These are phyloP conservation scores for Endothia cerciana DNA, from an alignment of 2,329 filamentous ascomycete genomes.

Conservation along the genomic window DNA sequence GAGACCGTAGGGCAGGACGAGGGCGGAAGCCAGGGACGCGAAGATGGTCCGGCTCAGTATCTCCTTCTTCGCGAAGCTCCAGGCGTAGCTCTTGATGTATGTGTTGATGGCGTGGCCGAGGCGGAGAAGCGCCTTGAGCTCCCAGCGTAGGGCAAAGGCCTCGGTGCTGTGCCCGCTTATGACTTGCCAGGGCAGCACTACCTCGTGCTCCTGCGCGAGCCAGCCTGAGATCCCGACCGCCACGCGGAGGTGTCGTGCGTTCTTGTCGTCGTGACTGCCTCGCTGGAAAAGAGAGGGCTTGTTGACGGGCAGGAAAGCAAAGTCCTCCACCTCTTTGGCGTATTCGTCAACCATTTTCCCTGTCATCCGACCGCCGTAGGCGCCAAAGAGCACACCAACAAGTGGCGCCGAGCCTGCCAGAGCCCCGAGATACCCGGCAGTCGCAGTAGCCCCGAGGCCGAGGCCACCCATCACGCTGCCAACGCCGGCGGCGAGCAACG, in stretches of 20 bases:
- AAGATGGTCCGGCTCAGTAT: slow-evolving; percentile 75
- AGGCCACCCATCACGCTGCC: slow-evolving; percentile 84
- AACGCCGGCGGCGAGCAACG: slow-evolving; percentile 82
- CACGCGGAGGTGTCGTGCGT: slow-evolving; percentile 66
- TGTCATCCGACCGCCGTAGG: slow-evolving; percentile 79
- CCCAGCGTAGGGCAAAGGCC: slow-evolving; percentile 83
- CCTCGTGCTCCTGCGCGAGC: slow-evolving; percentile 74
- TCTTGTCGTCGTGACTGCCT: slow-evolving; percentile 36
- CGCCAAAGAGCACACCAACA: slow-evolving; percentile 86
- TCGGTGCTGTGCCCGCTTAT: slow-evolving; percentile 70
- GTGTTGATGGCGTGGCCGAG: slow-evolving; percentile 74
- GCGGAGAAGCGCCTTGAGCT: slow-evolving; percentile 75
- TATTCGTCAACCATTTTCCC: slow-evolving; percentile 88
- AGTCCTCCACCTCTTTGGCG: slow-evolving; percentile 83
- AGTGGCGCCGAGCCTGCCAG: slow-evolving; percentile 85
- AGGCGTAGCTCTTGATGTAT: slow-evolving; percentile 76
- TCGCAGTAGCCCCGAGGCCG: slow-evolving; percentile 71
- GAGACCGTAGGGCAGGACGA: slow-evolving; percentile 70
- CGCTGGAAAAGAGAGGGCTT: slow-evolving; percentile 44
- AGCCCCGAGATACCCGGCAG: slow-evolving; percentile 83
- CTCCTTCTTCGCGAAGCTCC: slow-evolving; percentile 73
- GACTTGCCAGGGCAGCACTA: slow-evolving; percentile 78
- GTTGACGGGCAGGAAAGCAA: slow-evolving; percentile 74
- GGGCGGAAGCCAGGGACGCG: slow-evolving; percentile 66
- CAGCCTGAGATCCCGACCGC: slow-evolving; percentile 88